Evolutionary conservation across 768 basidiomycete species (phyloP), one percentile per base, ranked within the genome.

Genomic region (Dioszegia hungarica): DNA sequence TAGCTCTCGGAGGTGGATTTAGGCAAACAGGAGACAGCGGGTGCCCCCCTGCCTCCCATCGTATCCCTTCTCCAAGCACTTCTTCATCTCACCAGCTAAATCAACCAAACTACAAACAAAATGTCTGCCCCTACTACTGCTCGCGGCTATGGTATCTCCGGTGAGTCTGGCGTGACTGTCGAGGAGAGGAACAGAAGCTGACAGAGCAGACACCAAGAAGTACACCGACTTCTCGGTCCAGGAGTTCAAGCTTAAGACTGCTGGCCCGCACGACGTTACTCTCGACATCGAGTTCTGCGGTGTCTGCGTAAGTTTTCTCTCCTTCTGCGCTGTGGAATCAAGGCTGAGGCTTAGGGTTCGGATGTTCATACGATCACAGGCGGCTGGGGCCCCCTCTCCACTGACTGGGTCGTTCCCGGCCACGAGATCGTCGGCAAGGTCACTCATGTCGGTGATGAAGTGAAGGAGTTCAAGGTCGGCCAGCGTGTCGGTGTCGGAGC

Each of bases 361-460:
- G 83, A 84, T 68, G 79, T 80, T 0, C 80, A 81, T 64, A 80
- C 80, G 20, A 66, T 79, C 44, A 78, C 78, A 12, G 76, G 76
- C 24, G 79, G 79, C n/a, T 83, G 80, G 80, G 78, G 73, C 0
- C 57, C 50, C 0, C 22, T 71, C 5, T 40, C 33, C 33, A 47
- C 54, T 12, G 60, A 61, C 22, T 70, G 54, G 53, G 39, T 56
- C 15, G 46, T 54, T 9, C 60, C 61, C 25, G 80, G 81, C 15
- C 83, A 85, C 63, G 83, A 84, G 70, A 83, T 85, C 52, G 79
- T 82, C 45, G 84, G 84, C 5, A 73, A 72, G 9, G 83, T 81
- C 34, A 79, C 78, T 22, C 75, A 78, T 11, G 82, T 86, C 56
- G 84, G 85, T 1, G 70, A 79, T 6, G 78, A 82, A 39, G 83